Evolutionary conservation across 768 basidiomycete species (phyloP).

Genomic region (Clavaria fumosa): DNA sequence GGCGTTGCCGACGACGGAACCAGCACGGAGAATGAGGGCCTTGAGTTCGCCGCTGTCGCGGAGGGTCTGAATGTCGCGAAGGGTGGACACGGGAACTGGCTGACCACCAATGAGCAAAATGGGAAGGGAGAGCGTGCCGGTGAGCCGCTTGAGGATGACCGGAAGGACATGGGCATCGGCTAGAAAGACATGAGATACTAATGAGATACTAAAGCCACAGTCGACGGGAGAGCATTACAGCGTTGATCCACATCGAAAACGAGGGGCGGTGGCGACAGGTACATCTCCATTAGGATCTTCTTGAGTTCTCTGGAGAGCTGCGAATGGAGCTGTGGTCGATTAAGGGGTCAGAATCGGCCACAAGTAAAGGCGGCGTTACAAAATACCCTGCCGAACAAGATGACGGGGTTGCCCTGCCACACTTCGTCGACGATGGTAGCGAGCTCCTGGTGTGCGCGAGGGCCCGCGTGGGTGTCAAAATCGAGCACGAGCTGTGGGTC

Average conservation of each 20-base stretch:
- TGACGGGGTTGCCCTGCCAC: conserved; percentile 60
- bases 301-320: conserved; percentile 54
- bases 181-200: not conserved
- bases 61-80: conserved; percentile 37
- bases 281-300: conserved; percentile 33
- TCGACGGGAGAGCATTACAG: not conserved
- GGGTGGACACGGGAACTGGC: conserved; percentile 29
- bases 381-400: conserved; percentile 56
- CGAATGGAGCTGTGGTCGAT: conserved; percentile 45
- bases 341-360: conserved; percentile 1
- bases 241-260: conserved; percentile 62
- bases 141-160: conserved; percentile 49
- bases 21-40: conserved; percentile 34
- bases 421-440: conserved; percentile 42
- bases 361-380: not conserved
- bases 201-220: not conserved
- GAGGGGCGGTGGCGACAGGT: conserved; percentile 46
- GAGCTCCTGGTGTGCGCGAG: conserved; percentile 46
- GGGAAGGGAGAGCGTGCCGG: conserved; percentile 38
- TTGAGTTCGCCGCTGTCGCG: conserved; percentile 36
- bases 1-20: conserved; percentile 37
- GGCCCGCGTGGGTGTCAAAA: conserved; percentile 63
- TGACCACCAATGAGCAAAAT: conserved; percentile 56
- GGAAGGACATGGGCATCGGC: conserved; percentile 50
- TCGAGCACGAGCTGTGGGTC: conserved; percentile 74